Percentiles rank a stretch among this genome's conserved stretches.
Evolutionary conservation across 257 asterid species (phyloP).

Genomic region (Marsdenia floribunda): DNA sequence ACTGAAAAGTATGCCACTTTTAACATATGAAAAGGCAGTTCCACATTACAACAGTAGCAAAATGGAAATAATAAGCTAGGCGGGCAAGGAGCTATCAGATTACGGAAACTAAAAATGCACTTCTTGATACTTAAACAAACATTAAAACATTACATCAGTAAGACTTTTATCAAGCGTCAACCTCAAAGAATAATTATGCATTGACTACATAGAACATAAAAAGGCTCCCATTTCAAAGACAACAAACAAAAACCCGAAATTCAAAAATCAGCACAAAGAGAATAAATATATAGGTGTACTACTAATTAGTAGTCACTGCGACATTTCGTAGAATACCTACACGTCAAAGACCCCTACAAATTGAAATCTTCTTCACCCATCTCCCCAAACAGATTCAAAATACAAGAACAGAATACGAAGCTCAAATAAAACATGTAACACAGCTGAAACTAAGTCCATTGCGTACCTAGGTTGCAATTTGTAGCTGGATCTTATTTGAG

Average conservation of each 20-base stretch:
- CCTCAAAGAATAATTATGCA: not conserved
- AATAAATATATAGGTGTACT: not conserved
- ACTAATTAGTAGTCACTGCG: not conserved
- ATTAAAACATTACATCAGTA: not conserved
- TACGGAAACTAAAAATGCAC: not conserved
- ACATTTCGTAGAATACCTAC: conserved; percentile 4
- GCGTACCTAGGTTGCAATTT: not conserved
- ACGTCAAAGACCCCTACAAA: not conserved
- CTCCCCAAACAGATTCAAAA: not conserved
- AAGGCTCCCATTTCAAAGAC: not conserved
- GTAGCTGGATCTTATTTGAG: not conserved
- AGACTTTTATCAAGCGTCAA: not conserved
- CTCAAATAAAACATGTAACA: no score
- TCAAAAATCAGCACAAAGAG: no score
- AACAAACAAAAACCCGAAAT: not conserved
- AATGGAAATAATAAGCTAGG: not conserved
- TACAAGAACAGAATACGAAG: not conserved
- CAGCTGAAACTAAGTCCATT: not conserved
- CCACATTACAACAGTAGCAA: not conserved
- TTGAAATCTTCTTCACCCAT: not conserved
- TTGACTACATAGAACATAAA: not conserved
- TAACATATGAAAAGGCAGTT: not conserved
- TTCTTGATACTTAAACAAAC: not conserved
- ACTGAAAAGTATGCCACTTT: not conserved
- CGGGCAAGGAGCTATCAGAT: not conserved